A percentile compares a stretch with the other conserved stretches of the same genome.
Conservation (phyloP, 139 green algal species). For the Spirogloea muscicola region DNA sequence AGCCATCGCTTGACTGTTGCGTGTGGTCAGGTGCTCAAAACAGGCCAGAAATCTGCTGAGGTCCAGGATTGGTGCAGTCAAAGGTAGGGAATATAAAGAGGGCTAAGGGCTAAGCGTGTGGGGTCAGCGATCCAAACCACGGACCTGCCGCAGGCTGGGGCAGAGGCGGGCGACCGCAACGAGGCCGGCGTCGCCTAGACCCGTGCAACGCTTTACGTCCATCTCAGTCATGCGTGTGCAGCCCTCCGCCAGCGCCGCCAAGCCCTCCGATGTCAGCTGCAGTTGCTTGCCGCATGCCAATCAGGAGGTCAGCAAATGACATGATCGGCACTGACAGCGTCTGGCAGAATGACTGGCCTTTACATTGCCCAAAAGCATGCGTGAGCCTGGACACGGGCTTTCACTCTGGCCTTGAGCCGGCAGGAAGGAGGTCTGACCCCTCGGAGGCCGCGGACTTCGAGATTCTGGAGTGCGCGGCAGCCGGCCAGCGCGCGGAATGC, state of each 20-base stretch:
- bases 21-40: background rate
- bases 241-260: background rate
- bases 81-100: background rate
- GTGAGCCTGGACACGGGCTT: too few species aligned
- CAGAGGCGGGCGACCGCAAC: conserved; percentile 7
- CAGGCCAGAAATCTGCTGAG: background rate
- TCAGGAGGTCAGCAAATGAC: too few species aligned
- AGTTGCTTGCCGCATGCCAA: too few species aligned
- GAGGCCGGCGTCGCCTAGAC: conserved; percentile 9
- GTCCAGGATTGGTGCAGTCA: background rate
- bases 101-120: background rate
- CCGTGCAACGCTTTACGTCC: conserved; percentile 19
- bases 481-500: background rate
- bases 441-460: conserved; percentile 4
- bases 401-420: background rate
- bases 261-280: too few species aligned
- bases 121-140: background rate
- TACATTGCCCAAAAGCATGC: too few species aligned
- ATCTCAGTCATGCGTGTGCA: conserved; percentile 1
- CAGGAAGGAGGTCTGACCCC: background rate
- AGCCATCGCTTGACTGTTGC: background rate
- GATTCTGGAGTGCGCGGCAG: conserved; percentile 7
- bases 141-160: conserved; percentile 3
- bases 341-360: too few species aligned
- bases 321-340: too few species aligned